Percentiles rank a stretch among this genome's conserved stretches.
These are phyloP conservation scores for Tylopilus sp. DNA, from an alignment of 1,284 basidiomycete genomes.

Conservation along the genomic window DNA sequence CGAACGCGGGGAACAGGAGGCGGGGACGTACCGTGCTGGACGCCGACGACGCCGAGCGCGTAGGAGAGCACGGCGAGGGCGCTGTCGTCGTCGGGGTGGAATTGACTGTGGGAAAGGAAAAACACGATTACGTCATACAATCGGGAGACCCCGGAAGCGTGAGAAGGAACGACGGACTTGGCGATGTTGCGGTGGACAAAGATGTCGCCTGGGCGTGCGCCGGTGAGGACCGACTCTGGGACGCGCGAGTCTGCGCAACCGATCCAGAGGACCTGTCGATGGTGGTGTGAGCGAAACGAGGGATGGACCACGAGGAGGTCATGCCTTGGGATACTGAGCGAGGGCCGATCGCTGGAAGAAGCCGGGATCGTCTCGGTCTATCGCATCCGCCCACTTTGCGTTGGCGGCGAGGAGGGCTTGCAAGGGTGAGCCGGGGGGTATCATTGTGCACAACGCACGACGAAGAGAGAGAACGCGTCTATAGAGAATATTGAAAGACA, in stretches of 20 bases:
- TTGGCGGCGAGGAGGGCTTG: conserved; percentile 53
- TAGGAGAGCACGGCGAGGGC: conserved; percentile 78
- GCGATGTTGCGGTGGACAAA: conserved; percentile 69
- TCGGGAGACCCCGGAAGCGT: too few species aligned
- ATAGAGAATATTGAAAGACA: not conserved
- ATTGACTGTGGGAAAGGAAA: conserved; percentile 56
- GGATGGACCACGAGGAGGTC: conserved; percentile 1
- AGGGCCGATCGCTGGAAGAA: conserved; percentile 60
- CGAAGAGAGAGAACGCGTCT: not conserved
- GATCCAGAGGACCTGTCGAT: conserved; percentile 66
- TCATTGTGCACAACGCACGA: conserved; percentile 13
- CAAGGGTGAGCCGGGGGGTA: conserved; percentile 29
- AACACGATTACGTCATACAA: too few species aligned
- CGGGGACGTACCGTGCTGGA: conserved; percentile 67
- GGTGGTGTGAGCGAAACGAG: not conserved
- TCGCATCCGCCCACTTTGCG: conserved; percentile 57
- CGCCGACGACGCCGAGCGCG: conserved; percentile 74
- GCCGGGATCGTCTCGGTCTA: conserved; percentile 51
- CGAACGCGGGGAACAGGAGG: not conserved
- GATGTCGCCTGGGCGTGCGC: conserved; percentile 59
- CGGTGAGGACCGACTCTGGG: conserved; percentile 54
- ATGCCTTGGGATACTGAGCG: conserved; percentile 71
- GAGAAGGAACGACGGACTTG: conserved; percentile 41
- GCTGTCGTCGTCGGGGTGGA: conserved; percentile 76
- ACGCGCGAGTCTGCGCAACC: conserved; percentile 71